Conservation (phyloP, 305 asterid genomes). For the Fraxinus platypoda region DNA sequence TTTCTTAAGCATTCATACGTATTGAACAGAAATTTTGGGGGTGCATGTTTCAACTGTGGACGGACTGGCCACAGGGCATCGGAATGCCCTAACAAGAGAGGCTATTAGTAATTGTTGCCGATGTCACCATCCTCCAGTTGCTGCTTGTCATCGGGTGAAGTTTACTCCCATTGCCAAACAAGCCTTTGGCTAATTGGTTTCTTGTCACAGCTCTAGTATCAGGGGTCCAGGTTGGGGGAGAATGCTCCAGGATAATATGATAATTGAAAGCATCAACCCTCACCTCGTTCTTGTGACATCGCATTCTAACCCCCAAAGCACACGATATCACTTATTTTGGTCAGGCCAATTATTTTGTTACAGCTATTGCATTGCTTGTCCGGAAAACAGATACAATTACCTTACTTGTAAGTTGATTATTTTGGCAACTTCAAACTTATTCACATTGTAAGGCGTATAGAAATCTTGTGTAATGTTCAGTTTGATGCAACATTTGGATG, state of each 20-base stretch:
- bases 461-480: slow-evolving; percentile 6
- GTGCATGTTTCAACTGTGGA: slow-evolving; percentile 90
- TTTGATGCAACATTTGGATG: not conserved
- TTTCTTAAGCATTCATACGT: not conserved
- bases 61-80: slow-evolving; percentile 78
- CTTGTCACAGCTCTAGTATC: slow-evolving; percentile 8
- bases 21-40: slow-evolving; percentile 53
- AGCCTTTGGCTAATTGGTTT: slow-evolving; percentile 21
- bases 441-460: slow-evolving; percentile 22
- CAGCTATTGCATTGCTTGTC: not conserved
- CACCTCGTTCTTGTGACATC: not conserved
- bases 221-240: slow-evolving; percentile 18
- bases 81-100: slow-evolving; percentile 76
- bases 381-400: not conserved
- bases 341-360: slow-evolving; percentile 1
- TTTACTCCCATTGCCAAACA: slow-evolving; percentile 9
- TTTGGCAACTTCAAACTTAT: slow-evolving; percentile 20
- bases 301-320: not conserved
- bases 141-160: not conserved
- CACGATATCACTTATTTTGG: not conserved
- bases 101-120: slow-evolving; percentile 29
- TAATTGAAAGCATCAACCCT: slow-evolving; percentile 10
- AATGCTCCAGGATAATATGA: slow-evolving; percentile 10
- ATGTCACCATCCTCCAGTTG: slow-evolving; percentile 15
- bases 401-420: slow-evolving; percentile 11